Percentiles rank a stretch among this genome's conserved stretches.
These are phyloP conservation scores for Chaetomium olivaceum DNA, from an alignment of 2,329 filamentous ascomycete genomes.

Conservation along the genomic window DNA sequence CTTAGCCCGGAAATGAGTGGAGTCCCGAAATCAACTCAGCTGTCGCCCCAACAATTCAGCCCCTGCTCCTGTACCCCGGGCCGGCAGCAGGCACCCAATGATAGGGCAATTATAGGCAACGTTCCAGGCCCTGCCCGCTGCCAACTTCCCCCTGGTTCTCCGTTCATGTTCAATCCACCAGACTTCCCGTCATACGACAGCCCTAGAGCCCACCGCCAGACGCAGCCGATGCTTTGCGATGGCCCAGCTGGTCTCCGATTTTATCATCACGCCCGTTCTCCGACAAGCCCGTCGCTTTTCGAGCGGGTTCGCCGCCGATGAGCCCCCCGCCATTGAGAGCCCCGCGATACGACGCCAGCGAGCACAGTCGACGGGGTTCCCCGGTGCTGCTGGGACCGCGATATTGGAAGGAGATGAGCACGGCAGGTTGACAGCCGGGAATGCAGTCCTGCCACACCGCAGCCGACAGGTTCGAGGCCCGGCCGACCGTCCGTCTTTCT, in stretches of 20 bases:
- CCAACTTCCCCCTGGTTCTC: background rate
- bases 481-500: background rate
- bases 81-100: conserved; percentile 14
- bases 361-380: conserved; percentile 23
- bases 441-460: background rate
- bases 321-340: conserved; percentile 36
- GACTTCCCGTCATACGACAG: background rate
- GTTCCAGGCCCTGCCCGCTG: conserved; percentile 1
- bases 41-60: background rate
- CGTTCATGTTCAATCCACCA: background rate
- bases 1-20: background rate
- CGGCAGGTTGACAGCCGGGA: background rate
- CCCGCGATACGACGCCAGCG: conserved; percentile 25
- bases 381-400: conserved; percentile 29
- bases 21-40: background rate
- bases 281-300: conserved; percentile 67
- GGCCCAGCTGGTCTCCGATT: conserved; percentile 64
- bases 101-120: background rate
- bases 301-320: conserved; percentile 40
- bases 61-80: conserved; percentile 2
- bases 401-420: conserved; percentile 31
- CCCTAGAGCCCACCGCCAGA: conserved; percentile 1
- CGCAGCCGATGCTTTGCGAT: conserved; percentile 42
- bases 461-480: background rate
- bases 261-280: conserved; percentile 65